Conservation (phyloP, 2,329 filamentous ascomycete species). For the Penicillium olsonii region DNA sequence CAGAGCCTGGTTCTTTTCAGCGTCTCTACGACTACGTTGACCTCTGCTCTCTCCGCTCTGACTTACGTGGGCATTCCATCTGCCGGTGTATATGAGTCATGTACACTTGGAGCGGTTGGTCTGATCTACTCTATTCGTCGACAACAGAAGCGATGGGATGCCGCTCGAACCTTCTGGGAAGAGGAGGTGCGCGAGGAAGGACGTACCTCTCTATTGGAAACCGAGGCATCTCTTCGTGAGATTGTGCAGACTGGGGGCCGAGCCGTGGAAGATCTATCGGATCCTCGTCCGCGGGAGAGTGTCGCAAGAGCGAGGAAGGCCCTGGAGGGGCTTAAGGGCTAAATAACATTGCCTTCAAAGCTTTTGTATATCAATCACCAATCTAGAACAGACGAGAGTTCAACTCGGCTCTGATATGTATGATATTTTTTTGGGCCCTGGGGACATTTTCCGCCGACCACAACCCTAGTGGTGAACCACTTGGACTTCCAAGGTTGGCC, state of each 20-base stretch:
- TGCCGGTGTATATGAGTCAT: conserved; percentile 58
- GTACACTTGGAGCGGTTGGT: conserved; percentile 61
- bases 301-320: conserved; percentile 51
- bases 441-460: not conserved
- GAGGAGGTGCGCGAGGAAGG: conserved; percentile 59
- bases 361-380: conserved; percentile 21
- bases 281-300: conserved; percentile 45
- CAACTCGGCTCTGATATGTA: conserved; percentile 22
- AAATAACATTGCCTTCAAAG: conserved; percentile 8
- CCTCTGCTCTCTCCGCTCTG: conserved; percentile 57
- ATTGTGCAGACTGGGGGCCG: conserved; percentile 50
- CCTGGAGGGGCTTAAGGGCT: conserved; percentile 39
- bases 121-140: conserved; percentile 58
- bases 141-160: conserved; percentile 62
- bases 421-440: not conserved
- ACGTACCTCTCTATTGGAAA: conserved; percentile 54
- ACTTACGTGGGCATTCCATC: conserved; percentile 57
- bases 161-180: conserved; percentile 54
- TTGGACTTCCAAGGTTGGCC: not conserved
- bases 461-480: not conserved
- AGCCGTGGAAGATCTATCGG: conserved; percentile 37
- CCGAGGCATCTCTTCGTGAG: conserved; percentile 52
- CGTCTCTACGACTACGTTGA: conserved; percentile 68
- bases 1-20: conserved; percentile 76
- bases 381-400: conserved; percentile 18